Evolutionary conservation across 345 rosid species (phyloP), one percentile per base, ranked within the genome.

Genomic region (Anacardium occidentale): DNA sequence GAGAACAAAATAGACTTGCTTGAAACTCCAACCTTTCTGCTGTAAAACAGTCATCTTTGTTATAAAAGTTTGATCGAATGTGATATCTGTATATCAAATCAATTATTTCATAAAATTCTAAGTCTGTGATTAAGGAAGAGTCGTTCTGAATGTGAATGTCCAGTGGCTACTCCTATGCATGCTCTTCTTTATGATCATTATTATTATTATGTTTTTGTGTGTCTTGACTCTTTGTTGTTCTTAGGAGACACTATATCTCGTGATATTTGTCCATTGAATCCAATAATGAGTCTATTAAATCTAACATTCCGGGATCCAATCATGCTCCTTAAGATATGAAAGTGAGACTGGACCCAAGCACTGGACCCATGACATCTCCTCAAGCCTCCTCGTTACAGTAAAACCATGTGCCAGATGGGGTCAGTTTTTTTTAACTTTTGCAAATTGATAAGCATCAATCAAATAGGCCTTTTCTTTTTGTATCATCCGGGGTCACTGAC

Each of bases 231-330:
- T 37, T 70, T 32, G 44, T 21, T 66, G 67, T 45, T 10, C 15
- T 37, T 37, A 32, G 66, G 59, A 53, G 55, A 68, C 53, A 57
- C 56, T 21, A 60, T 50, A 17, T 79, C 78, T 73, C 76, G 72
- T 78, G 75, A 37, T 69, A 2, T 64, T 78, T 1, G 77, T 75
- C 77, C 62, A 22, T 48, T 48, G 45, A 12, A 53, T 32, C 22
- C 58, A n/a, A 14, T 67, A 53, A 52, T 50, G 55, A 52, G 24
- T 48, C 25, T 1, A 44, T 32, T 45, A 54, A 45, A 45, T 44
- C n/a, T 34, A 50, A 24, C 55, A 51, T 71, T 75, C 73, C 62
- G 68, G n/a, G 78, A 78, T 78, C 75, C 79, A 65, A 69, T 81
- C 67, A 4, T 20, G 7, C 21, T 21, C 5, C 5, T 51, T 42